Conservation (phyloP, 2,329 filamentous ascomycete species). For the Pseudocercospora pini-densiflorae region DNA sequence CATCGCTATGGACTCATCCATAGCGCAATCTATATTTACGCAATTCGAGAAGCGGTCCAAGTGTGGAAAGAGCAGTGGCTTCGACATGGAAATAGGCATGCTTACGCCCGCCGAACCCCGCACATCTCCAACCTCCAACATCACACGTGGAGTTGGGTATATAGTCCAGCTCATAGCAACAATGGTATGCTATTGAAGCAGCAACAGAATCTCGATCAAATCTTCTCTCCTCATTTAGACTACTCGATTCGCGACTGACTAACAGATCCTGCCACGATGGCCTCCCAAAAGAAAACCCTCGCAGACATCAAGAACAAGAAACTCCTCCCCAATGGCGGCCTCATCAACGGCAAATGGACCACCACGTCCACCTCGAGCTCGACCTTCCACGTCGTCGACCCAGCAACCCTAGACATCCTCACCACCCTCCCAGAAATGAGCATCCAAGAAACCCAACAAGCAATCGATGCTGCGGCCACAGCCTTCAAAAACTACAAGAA, state of each 20-base stretch:
- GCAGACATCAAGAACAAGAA: constrained; percentile 27
- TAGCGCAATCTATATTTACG: not conserved
- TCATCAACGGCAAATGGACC: constrained; percentile 36
- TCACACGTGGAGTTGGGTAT: not conserved
- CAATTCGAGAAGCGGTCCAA: not conserved
- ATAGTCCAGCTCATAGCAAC: not conserved
- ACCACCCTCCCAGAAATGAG: constrained; percentile 34
- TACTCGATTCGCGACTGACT: not conserved
- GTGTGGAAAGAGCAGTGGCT: not conserved
- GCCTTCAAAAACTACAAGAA: constrained; percentile 32
- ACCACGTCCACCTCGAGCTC: constrained; percentile 49
- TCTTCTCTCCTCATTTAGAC: not conserved
- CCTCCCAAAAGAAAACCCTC: constrained; percentile 21
- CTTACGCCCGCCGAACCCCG: constrained; percentile 4
- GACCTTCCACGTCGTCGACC: constrained; percentile 35
- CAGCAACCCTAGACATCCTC: constrained; percentile 28
- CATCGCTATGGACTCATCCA: not conserved
- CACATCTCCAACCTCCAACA: constrained; percentile 2
- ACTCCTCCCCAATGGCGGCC: constrained; percentile 26
- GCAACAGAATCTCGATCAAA: not conserved
- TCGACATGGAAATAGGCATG: not conserved
- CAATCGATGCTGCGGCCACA: not conserved
- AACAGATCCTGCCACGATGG: constrained; percentile 13
- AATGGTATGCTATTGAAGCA: constrained; percentile 1
- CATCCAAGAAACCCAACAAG: constrained; percentile 24